Percentiles rank a stretch among this genome's conserved stretches.
Evolutionary conservation across 2,329 filamentous ascomycete species (phyloP).

Genomic region (Ilyonectria destructans): DNA sequence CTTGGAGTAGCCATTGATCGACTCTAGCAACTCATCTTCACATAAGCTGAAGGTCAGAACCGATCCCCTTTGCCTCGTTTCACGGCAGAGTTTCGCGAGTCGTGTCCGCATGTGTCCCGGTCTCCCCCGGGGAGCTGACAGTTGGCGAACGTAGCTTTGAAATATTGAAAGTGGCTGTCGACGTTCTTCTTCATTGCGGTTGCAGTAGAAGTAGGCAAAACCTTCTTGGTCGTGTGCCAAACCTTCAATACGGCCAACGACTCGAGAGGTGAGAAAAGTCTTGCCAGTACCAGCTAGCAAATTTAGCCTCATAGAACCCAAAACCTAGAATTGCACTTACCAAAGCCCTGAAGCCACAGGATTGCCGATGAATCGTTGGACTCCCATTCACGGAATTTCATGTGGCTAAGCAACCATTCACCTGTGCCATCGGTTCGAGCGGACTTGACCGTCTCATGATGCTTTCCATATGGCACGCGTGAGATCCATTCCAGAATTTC

Average conservation of each 20-base stretch:
- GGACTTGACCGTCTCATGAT: not conserved
- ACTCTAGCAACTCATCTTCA: not conserved
- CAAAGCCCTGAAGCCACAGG: not conserved
- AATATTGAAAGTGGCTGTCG: not conserved
- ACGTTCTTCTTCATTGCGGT: constrained; percentile 4
- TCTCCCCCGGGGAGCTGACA: not conserved
- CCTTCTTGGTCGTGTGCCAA: not conserved
- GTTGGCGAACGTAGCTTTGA: constrained; percentile 16
- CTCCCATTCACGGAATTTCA: not conserved
- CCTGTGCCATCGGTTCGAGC: not conserved
- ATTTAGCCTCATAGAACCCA: not conserved
- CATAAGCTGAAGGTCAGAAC: not conserved
- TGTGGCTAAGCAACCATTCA: not conserved
- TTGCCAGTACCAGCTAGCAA: constrained; percentile 18
- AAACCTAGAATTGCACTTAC: not conserved
- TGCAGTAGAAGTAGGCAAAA: constrained; percentile 20
- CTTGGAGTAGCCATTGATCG: not conserved
- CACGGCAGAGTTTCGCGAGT: not conserved
- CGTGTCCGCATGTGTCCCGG: not conserved
- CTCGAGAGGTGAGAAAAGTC: constrained; percentile 1
- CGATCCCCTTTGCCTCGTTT: not conserved
- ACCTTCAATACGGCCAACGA: not conserved
- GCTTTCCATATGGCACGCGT: not conserved
- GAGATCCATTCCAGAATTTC: not conserved
- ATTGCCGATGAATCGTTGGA: not conserved